A percentile compares a stretch with the other conserved stretches of the same genome.
phyloP scores from a whole-genome alignment of 2,329 filamentous ascomycete species.

The Tolypocladium tundrense region DNA sequence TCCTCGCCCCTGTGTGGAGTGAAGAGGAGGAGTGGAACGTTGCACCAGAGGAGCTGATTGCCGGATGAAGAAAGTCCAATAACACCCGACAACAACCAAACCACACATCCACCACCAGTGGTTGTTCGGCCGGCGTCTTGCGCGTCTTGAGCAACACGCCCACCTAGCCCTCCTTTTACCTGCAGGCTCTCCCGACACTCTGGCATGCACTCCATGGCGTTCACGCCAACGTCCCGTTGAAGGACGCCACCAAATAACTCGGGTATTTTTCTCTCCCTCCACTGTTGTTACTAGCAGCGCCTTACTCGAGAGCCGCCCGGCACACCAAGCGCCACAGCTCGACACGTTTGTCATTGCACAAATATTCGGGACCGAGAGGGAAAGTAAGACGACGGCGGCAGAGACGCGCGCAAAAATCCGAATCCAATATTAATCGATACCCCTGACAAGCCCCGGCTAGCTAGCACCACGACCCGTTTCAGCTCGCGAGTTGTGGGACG shows the following conservation, averaged over 20 bases:
- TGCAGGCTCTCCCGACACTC: neutral
- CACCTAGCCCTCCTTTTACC: neutral
- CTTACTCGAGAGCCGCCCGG: neutral
- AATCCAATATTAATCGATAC: neutral
- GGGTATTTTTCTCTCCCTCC: neutral
- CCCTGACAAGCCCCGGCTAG: neutral
- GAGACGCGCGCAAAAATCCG: neutral
- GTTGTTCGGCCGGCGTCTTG: neutral
- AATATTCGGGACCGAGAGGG: neutral
- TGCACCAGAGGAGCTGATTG: conserved; percentile 21
- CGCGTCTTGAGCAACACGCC: neutral
- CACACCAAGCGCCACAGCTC: neutral
- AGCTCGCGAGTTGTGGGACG: neutral
- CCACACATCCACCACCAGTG: neutral
- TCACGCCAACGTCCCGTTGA: neutral
- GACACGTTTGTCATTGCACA: neutral
- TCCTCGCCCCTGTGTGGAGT: conserved; percentile 46
- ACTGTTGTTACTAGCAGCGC: neutral
- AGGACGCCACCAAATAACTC: neutral
- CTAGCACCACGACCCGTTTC: neutral
- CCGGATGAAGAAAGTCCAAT: neutral
- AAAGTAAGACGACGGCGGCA: neutral
- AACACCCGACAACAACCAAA: neutral
- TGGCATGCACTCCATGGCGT: neutral
- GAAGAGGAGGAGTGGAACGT: conserved; percentile 48